These are phyloP conservation scores for Geotrichum fermentans DNA, from an alignment of 1,139 yeast genomes.

Conservation along the genomic window DNA sequence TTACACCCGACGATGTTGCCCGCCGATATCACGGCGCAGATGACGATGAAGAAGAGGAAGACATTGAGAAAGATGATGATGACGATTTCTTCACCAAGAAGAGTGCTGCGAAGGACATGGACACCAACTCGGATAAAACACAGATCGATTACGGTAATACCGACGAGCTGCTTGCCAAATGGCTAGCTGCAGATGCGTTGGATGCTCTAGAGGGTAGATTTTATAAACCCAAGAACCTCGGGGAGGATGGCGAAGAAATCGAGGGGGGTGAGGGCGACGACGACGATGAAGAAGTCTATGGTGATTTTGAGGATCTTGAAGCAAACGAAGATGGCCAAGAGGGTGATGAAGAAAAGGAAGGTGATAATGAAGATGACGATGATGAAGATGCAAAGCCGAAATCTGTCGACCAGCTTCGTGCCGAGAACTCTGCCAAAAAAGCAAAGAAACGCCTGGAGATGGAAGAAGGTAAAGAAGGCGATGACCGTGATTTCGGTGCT, in stretches of 20 bases:
- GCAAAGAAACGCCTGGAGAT: conserved; percentile 83
- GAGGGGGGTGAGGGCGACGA: conserved; percentile 40
- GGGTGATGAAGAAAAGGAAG: conserved; percentile 35
- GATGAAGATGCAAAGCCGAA: conserved; percentile 50
- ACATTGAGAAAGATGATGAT: conserved; percentile 50
- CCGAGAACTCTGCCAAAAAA: conserved; percentile 79
- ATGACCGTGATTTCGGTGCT: conserved; percentile 66
- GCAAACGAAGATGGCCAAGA: conserved; percentile 35
- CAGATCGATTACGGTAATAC: conserved; percentile 25
- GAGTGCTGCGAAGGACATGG: conserved; percentile 39
- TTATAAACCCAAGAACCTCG: conserved; percentile 58
- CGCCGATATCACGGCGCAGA: conserved; percentile 65
- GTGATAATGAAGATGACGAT: conserved; percentile 47
- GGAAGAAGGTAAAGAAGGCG: conserved; percentile 75
- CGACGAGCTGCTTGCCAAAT: conserved; percentile 38
- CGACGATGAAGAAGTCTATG: conserved; percentile 53
- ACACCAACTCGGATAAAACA: conserved; percentile 28
- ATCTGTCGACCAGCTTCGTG: conserved; percentile 48
- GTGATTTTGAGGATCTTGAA: conserved; percentile 79
- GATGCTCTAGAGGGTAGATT: conserved; percentile 53
- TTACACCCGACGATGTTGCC: conserved; percentile 70
- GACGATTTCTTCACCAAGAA: conserved; percentile 67
- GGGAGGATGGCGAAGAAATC: conserved; percentile 29
- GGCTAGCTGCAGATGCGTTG: conserved; percentile 43
- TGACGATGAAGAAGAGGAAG: conserved; percentile 43